Conservation (phyloP, 2,329 filamentous ascomycete species). For the Aureobasidium zeae region DNA sequence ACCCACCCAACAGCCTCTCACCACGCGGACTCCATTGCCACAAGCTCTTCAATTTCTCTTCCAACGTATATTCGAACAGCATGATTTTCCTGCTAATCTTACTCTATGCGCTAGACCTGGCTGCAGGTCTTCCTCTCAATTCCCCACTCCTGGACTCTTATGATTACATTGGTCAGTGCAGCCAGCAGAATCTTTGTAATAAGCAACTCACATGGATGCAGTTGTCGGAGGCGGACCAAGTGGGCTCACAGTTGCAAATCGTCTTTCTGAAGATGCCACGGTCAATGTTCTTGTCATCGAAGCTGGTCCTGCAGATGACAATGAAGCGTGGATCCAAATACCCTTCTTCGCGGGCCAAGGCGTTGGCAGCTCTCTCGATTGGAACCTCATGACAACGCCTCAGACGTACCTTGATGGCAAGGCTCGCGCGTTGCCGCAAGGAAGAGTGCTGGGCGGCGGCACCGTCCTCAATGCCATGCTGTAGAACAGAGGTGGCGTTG, state of each 20-base stretch:
- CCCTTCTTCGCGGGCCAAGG: slow-evolving; percentile 25
- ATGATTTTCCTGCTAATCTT: slow-evolving; percentile 7
- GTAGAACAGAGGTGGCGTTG: slow-evolving; percentile 35
- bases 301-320: slow-evolving; percentile 24
- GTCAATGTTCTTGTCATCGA: slow-evolving; percentile 27
- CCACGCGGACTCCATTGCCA: no score
- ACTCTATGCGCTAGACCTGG: neutral
- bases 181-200: no score
- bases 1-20: no score
- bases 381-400: slow-evolving; percentile 24
- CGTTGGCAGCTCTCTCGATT: slow-evolving; percentile 23
- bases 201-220: slow-evolving; percentile 10
- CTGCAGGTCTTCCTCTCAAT: slow-evolving; percentile 22
- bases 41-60: neutral
- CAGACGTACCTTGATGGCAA: slow-evolving; percentile 23
- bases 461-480: slow-evolving; percentile 29
- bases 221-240: slow-evolving; percentile 26
- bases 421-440: slow-evolving; percentile 21
- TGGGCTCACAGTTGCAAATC: slow-evolving; percentile 26
- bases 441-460: slow-evolving; percentile 28
- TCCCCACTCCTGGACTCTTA: slow-evolving; percentile 23
- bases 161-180: slow-evolving; percentile 24
- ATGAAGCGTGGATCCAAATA: slow-evolving; percentile 20
- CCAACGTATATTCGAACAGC: slow-evolving; percentile 6
- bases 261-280: slow-evolving; percentile 25